Conservation (phyloP, 768 basidiomycete genomes). For the Sistotremastrum suecicum region DNA sequence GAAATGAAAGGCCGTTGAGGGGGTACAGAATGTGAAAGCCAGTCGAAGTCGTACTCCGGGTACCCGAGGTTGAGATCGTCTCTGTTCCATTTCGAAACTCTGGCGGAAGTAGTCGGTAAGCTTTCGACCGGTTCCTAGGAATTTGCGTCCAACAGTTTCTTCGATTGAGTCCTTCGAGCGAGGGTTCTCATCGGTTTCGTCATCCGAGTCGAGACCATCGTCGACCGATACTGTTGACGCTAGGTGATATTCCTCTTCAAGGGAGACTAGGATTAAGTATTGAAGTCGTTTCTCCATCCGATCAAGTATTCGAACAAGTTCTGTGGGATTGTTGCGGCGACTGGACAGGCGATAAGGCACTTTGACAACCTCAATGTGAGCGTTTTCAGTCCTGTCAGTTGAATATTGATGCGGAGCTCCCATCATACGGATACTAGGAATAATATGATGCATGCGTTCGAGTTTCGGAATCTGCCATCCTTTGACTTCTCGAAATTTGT, state of each 20-base stretch:
- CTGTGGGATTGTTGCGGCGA: constrained; percentile 20
- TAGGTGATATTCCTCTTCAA: constrained; percentile 1
- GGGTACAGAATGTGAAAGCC: too few species aligned
- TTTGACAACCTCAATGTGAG: constrained; percentile 21
- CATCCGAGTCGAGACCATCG: constrained; percentile 4
- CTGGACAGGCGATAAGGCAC: constrained; percentile 13
- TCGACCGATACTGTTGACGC: neutral
- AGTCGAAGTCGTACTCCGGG: neutral
- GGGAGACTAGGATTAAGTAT: constrained; percentile 16
- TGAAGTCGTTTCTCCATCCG: constrained; percentile 14
- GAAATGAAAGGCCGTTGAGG: constrained; percentile 13
- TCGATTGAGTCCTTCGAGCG: neutral
- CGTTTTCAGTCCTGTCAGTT: constrained; percentile 20
- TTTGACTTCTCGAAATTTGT: constrained; percentile 23
- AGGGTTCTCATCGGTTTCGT: neutral
- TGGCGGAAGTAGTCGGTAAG: neutral
- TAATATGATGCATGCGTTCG: constrained; percentile 22
- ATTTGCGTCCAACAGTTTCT: neutral
- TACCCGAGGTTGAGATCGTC: neutral
- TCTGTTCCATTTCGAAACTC: neutral
- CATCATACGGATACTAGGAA: constrained; percentile 2
- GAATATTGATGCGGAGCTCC: constrained; percentile 23
- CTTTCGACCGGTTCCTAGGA: neutral
- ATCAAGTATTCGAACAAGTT: constrained; percentile 21
- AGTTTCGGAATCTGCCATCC: constrained; percentile 30